These are phyloP conservation scores for Fusarium clavum DNA, from an alignment of 2,329 filamentous ascomycete species.

Conservation along the genomic window DNA sequence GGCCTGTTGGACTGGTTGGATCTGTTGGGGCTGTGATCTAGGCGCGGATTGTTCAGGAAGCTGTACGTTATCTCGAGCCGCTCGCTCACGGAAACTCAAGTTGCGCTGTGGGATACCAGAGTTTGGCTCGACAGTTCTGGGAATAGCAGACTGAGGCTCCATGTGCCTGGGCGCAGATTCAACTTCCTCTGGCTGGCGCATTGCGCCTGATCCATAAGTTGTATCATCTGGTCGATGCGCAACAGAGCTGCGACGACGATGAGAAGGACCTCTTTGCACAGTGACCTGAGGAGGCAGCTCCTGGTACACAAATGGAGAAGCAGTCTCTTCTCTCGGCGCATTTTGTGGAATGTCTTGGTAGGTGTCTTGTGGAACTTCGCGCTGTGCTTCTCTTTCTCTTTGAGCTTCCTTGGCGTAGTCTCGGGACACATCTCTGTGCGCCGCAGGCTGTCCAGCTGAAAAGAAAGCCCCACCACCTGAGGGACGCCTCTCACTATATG, in stretches of 20 bases:
- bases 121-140: slow-evolving; percentile 57
- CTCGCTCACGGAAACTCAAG: slow-evolving; percentile 70
- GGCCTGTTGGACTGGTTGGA: slow-evolving; percentile 44
- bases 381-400: slow-evolving; percentile 26
- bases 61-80: slow-evolving; percentile 58
- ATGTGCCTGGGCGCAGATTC: slow-evolving; percentile 25
- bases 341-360: slow-evolving; percentile 26
- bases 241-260: slow-evolving; percentile 35
- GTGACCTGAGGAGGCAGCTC: slow-evolving; percentile 29
- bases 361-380: slow-evolving; percentile 20
- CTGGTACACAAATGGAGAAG: slow-evolving; percentile 27
- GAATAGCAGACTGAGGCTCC: slow-evolving; percentile 50
- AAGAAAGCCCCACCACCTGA: slow-evolving; percentile 28
- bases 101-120: slow-evolving; percentile 63
- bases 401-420: slow-evolving; percentile 23
- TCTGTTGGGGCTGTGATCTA: slow-evolving; percentile 45
- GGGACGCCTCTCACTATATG: slow-evolving; percentile 29
- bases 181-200: slow-evolving; percentile 38
- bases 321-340: slow-evolving; percentile 22
- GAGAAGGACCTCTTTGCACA: slow-evolving; percentile 35
- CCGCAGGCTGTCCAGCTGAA: slow-evolving; percentile 23
- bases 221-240: slow-evolving; percentile 39
- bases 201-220: slow-evolving; percentile 34
- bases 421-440: slow-evolving; percentile 31
- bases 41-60: slow-evolving; percentile 47